phyloP scores from a whole-genome alignment of 2,329 filamentous ascomycete species.

The Ascochyta viciae-villosae region DNA sequence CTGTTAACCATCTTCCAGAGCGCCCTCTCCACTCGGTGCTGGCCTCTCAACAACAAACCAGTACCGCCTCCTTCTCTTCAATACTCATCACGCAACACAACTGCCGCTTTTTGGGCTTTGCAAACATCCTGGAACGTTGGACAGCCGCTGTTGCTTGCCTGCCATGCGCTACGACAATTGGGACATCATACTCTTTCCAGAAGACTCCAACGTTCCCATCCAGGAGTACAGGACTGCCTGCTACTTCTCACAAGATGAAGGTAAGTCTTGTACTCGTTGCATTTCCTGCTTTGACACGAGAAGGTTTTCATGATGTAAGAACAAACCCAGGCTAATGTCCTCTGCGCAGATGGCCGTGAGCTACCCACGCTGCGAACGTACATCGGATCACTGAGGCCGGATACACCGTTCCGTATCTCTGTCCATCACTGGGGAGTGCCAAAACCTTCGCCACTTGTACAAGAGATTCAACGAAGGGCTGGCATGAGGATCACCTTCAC shows the following conservation, averaged over 20 bases:
- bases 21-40: background rate
- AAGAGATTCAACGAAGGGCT: conserved; percentile 28
- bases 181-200: conserved; percentile 83
- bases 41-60: background rate
- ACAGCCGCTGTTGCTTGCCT: conserved; percentile 29
- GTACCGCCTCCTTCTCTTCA: conserved; percentile 9
- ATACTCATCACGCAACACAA: conserved; percentile 9
- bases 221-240: conserved; percentile 85
- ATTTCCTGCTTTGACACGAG: background rate
- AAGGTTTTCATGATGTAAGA: background rate
- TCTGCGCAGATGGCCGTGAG: conserved; percentile 35
- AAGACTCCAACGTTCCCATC: conserved; percentile 70
- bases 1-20: background rate
- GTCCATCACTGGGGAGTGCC: conserved; percentile 43
- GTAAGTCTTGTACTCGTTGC: conserved; percentile 25
- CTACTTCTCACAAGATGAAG: conserved; percentile 65
- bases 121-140: conserved; percentile 14
- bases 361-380: conserved; percentile 43
- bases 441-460: conserved; percentile 38
- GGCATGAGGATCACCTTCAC: conserved; percentile 38
- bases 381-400: conserved; percentile 33
- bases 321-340: background rate
- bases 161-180: conserved; percentile 85
- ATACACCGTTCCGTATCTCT: conserved; percentile 45
- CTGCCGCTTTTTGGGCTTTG: conserved; percentile 28